These are phyloP conservation scores for Alternaria gansuensis DNA, from an alignment of 2,329 filamentous ascomycete genomes.

Conservation along the genomic window DNA sequence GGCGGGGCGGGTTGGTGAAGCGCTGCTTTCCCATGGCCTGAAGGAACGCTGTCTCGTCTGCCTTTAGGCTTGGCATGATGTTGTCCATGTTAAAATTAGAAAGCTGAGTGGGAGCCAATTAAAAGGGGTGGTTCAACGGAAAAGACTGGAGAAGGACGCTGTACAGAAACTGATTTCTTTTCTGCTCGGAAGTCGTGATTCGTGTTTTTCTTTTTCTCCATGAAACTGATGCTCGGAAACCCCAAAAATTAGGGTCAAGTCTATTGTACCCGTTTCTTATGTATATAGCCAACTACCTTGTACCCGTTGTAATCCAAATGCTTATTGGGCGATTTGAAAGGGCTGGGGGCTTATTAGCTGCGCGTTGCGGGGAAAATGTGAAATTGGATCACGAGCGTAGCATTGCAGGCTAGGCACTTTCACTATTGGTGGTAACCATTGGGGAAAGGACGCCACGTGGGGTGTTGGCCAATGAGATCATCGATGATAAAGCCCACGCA, in stretches of 20 bases:
- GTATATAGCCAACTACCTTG: background rate
- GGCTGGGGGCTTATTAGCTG: background rate
- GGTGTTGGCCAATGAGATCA: conserved; percentile 31
- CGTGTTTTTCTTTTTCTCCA: no score
- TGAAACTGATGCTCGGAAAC: background rate
- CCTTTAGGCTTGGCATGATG: conserved; percentile 10
- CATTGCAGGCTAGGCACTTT: conserved; percentile 29
- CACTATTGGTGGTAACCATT: conserved; percentile 14
- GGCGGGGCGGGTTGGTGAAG: conserved; percentile 39
- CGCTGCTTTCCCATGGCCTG: conserved; percentile 28
- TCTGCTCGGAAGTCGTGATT: no score
- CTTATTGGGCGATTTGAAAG: background rate
- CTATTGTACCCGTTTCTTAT: background rate
- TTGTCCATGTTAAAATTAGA: background rate
- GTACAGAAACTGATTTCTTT: rapidly evolving
- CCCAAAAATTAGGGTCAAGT: background rate
- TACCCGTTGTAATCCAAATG: background rate
- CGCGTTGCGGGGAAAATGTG: conserved; percentile 17
- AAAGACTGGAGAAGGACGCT: rapidly evolving
- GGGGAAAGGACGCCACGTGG: conserved; percentile 25
- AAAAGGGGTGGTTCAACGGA: background rate
- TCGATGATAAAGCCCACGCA: conserved; percentile 33
- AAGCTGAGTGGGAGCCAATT: no score
- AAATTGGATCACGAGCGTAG: conserved; percentile 25
- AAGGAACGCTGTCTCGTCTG: conserved; percentile 24